Evolutionary conservation across 805 yeast species (phyloP), one percentile per base, ranked within the genome.

Genomic region (Cyberlindnera petersonii): DNA sequence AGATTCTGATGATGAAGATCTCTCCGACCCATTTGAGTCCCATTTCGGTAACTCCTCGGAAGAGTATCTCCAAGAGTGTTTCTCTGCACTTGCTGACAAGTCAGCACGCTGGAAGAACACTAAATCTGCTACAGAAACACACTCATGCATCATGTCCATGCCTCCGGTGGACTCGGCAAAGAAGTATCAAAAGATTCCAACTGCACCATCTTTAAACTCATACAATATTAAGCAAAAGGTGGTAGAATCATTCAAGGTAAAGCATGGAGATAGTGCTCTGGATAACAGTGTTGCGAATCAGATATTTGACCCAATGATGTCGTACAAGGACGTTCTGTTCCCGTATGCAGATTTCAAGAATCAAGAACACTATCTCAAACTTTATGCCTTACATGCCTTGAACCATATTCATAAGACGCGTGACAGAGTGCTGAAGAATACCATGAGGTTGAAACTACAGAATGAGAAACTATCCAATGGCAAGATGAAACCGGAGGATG

Each of bases 361-460:
- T 44, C 71, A 68, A 13, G 50, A 63, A 3, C 66, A 66, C 28
- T 75, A 88, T 53, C 76, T 79, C 53, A 76, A 75, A 44, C 59
- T 85, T 24, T 85, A 85, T 60, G 58, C 71, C 0, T 55, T 85
- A 43, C 98, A 91, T 63, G 72, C 75, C 5, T 58, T 88, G 39
- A 91, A 93, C 53, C 98, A 91, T 59, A 64, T 93, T 23, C 75
- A 69, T 63, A 88, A 89, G 61, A 86, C 97, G 0, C 74, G 96
- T 55, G 97, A 88, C 60, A 65, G 79, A n/a, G 74, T 91, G 14
- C 52, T 91, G 50, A 84, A 83, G 56, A 82, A 93, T 63, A 87
- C 82, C 49, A 73, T 75, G 35, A 77, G 76, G 49, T 48, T 80
- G 16, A 62, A 67, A 22, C 49, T 59, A 14, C 66, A 65, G 40